Base-by-base conservation (phyloP, 2,329 filamentous ascomycete genomes). In the Calonectria ilicicola region DNA sequence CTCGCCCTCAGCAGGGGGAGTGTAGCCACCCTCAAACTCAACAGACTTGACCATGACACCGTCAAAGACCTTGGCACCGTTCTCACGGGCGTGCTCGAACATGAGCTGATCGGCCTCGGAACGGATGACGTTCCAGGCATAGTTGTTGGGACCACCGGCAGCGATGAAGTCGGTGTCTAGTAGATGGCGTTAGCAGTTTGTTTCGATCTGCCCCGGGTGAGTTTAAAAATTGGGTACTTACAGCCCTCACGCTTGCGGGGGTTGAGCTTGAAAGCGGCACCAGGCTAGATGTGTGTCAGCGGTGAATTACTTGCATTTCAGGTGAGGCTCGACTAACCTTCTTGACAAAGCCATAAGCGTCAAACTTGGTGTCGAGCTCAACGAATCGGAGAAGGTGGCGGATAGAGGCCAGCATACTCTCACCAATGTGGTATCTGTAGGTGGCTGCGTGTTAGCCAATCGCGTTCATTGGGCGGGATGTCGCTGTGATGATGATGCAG, bases 111-210 rank as follows among this genome's bases (percentile, higher is more conserved):
- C 86, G 0, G 82, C 77, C 73, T 89, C 86, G 23, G 86, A 87
- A 8, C 87, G 85, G 10, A 87, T 75, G 2, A 88, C 81, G 67
- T 88, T 88, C 86, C 85, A 88, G 5, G 86, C 78, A 65, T 85
- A 83, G 12, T 76, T 81, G 14, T 83, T 70, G 0, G 83, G 82
- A 3, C 85, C 86, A n/a, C 79, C 78, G 8, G 82, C 83, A 2
- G 78, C 82, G 9, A 85, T 27, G 74, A 88, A 87, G 73, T 88
- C 84, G 47, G 85, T 87, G 72, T 83, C 84, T 65, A 26, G 19
- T 23, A 5, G 26, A 2, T 19, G 10, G 29, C 15, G 21, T 68
- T 26, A 56, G 23, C 46, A 19, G 35, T 17, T 23, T 32, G 21
- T 4, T 44, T 44, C 21, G 58, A 27, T 5, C 17, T 53, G 35